These are phyloP conservation scores for Nicotiana noctiflora DNA, from an alignment of 257 asterid species.

Conservation along the genomic window DNA sequence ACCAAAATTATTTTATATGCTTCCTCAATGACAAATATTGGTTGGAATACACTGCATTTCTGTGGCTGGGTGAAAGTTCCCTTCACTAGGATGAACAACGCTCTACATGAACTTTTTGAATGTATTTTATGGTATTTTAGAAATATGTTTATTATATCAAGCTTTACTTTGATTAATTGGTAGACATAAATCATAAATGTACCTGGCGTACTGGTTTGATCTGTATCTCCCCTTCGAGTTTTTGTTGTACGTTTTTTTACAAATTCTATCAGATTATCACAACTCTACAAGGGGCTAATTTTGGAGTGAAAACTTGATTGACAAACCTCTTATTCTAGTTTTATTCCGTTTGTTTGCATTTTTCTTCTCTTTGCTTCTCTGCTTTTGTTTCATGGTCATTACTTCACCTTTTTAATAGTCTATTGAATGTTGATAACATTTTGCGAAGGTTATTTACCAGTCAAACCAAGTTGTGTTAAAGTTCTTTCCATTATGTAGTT, in stretches of 20 bases:
- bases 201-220: background rate
- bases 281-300: background rate
- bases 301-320: background rate
- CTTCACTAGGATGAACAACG: background rate
- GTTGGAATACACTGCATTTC: background rate
- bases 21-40: background rate
- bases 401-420: background rate
- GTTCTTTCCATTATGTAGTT: slow-evolving; percentile 41
- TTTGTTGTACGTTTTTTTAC: background rate
- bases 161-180: background rate
- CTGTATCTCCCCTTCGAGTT: background rate
- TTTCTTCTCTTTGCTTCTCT: background rate
- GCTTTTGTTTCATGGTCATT: background rate
- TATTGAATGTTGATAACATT: background rate
- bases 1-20: background rate
- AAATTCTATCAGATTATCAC: background rate
- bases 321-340: background rate
- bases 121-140: background rate
- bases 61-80: background rate
- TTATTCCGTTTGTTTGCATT: background rate
- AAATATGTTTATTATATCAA: too few relatives aligned
- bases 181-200: background rate
- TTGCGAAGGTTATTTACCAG: background rate
- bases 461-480: background rate
- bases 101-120: background rate